phyloP scores from a whole-genome alignment of 371 early-diverging fungal species.

The Coemansia sp. region DNA sequence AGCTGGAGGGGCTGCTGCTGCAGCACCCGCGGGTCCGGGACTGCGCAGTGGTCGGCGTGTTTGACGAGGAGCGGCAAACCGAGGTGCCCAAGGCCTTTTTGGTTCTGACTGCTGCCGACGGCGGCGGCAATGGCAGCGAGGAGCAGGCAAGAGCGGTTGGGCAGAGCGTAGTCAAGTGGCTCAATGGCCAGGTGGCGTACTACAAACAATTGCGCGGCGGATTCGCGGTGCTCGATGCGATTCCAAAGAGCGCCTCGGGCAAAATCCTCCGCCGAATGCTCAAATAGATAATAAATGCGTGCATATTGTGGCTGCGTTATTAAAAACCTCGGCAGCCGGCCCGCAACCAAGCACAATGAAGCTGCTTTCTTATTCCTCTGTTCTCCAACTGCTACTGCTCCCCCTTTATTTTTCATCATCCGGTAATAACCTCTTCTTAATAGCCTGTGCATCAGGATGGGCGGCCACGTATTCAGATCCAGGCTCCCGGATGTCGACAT shows the following conservation, averaged over 20 bases:
- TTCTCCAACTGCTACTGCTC: neutral
- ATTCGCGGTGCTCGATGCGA: constrained; percentile 60
- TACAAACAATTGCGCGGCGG: constrained; percentile 81
- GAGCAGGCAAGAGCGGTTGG: neutral
- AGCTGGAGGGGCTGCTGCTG: constrained; percentile 79
- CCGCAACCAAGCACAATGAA: neutral
- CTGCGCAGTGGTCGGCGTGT: constrained; percentile 68
- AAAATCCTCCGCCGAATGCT: constrained; percentile 65
- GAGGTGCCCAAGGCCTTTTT: constrained; percentile 80
- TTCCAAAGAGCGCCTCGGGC: constrained; percentile 75
- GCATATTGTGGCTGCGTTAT: neutral
- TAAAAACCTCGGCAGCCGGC: neutral
- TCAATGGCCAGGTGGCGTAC: constrained; percentile 61
- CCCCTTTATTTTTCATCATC: too few species aligned
- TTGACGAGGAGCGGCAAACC: constrained; percentile 62
- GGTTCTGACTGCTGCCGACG: constrained; percentile 52
- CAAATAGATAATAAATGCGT: too few species aligned
- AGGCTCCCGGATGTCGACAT: constrained; percentile 54
- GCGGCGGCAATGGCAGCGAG: neutral
- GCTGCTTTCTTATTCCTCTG: neutral
- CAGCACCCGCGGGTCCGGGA: constrained; percentile 70
- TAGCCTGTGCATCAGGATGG: neutral
- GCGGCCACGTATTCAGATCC: constrained; percentile 45
- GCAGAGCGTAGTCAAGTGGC: constrained; percentile 53
- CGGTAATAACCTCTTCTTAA: neutral